Percentiles rank a stretch among this genome's conserved stretches.
phyloP scores from a whole-genome alignment of 805 yeast genomes.

The Zygotorulaspora danielsina region DNA sequence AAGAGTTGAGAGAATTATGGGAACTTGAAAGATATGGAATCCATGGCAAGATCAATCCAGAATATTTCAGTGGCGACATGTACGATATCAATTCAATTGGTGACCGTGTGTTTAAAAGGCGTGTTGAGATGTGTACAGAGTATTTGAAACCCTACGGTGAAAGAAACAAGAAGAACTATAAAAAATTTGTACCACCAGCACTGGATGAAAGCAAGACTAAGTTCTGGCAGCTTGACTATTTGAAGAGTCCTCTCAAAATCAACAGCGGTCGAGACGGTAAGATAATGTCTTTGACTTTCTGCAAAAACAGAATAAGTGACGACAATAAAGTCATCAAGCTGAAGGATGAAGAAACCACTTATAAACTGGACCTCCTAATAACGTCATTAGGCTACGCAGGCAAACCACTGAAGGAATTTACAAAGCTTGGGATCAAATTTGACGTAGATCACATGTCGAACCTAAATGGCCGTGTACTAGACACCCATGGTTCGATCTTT shows the following conservation, averaged over 20 bases:
- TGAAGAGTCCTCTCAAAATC: constrained; percentile 59
- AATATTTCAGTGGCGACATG: constrained; percentile 29
- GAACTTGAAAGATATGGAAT: constrained; percentile 53
- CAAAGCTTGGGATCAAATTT: constrained; percentile 47
- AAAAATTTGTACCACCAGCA: constrained; percentile 20
- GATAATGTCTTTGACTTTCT: constrained; percentile 27
- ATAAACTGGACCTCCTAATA: constrained; percentile 62
- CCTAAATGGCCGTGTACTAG: constrained; percentile 42
- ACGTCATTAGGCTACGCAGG: constrained; percentile 83
- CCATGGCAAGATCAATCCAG: constrained; percentile 42
- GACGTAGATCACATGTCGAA: constrained; percentile 48
- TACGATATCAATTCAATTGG: constrained; percentile 26
- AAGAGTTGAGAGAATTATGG: constrained; percentile 82
- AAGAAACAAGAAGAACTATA: constrained; percentile 30
- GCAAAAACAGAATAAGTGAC: constrained; percentile 19
- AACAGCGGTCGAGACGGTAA: constrained; percentile 38
- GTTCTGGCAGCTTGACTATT: constrained; percentile 66
- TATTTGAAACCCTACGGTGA: constrained; percentile 39
- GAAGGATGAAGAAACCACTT: constrained; percentile 20
- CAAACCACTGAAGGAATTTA: constrained; percentile 54
- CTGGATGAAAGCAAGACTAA: constrained; percentile 18
- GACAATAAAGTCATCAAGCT: constrained; percentile 29
- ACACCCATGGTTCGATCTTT: constrained; percentile 19
- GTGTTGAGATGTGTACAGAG: constrained; percentile 58
- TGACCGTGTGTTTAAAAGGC: constrained; percentile 58